phyloP scores from a whole-genome alignment of 2,329 filamentous ascomycete species.

The Exophiala oligosperma region DNA sequence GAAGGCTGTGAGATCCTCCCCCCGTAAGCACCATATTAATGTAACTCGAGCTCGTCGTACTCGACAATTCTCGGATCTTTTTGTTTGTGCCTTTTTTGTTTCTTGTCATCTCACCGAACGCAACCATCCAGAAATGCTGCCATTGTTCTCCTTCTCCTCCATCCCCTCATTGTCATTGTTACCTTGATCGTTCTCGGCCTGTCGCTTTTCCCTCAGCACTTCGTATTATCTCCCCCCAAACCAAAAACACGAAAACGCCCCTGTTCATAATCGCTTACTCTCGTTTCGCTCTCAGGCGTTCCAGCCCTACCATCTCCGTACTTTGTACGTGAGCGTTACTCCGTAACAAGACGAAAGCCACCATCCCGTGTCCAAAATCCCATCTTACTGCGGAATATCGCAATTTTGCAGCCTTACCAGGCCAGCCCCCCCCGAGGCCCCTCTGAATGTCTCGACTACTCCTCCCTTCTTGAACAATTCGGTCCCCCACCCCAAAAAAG shows the following conservation, averaged over 20 bases:
- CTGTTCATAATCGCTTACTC: not conserved
- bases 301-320: not conserved
- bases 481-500: conserved; percentile 10
- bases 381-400: not conserved
- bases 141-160: too few species aligned
- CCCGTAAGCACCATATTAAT: too few species aligned
- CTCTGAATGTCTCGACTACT: conserved; percentile 13
- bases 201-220: not conserved
- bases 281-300: not conserved
- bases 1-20: too few species aligned
- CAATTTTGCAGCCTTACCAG: not conserved
- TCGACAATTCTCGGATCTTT: too few species aligned
- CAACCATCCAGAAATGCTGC: too few species aligned
- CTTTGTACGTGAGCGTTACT: not conserved
- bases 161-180: too few species aligned
- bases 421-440: too few species aligned
- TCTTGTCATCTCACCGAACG: too few species aligned
- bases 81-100: too few species aligned
- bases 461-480: not conserved
- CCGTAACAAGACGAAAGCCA: not conserved
- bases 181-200: too few species aligned
- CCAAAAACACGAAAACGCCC: too few species aligned
- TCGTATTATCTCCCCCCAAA: not conserved
- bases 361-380: not conserved
- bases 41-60: too few species aligned